phyloP scores from a whole-genome alignment of 1,284 basidiomycete genomes.

The Cystobasidium slooffiae region DNA sequence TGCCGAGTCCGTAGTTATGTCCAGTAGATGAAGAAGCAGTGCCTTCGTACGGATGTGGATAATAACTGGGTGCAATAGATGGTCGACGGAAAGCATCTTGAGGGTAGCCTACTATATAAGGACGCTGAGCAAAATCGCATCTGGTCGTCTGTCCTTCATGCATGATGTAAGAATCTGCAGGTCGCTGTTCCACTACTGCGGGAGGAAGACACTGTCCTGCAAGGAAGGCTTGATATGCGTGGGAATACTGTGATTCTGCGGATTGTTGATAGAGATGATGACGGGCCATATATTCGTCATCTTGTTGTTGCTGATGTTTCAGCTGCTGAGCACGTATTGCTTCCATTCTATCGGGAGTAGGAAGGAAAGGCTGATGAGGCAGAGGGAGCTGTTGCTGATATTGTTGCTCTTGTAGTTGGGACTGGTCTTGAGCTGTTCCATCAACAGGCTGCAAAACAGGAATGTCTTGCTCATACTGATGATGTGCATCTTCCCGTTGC shows the following conservation, averaged over 20 bases:
- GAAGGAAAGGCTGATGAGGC: conserved; percentile 15
- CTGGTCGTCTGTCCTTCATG: too few species aligned
- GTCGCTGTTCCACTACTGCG: too few species aligned
- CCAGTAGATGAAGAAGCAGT: too few species aligned
- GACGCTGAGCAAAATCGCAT: too few species aligned
- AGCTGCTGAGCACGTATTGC: too few species aligned
- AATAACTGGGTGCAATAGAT: too few species aligned
- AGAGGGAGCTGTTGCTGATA: conserved; percentile 11
- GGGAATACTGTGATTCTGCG: too few species aligned
- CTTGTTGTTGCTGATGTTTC: not conserved
- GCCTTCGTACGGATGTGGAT: too few species aligned
- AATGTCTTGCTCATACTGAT: not conserved
- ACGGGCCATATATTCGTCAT: not conserved
- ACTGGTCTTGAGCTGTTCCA: not conserved
- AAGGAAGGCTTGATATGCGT: too few species aligned
- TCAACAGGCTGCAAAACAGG: not conserved
- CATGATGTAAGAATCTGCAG: too few species aligned
- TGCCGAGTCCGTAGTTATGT: not conserved
- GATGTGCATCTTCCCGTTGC: not conserved
- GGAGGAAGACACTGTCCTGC: not conserved
- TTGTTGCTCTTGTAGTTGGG: not conserved
- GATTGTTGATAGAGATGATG: not conserved
- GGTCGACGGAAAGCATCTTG: too few species aligned
- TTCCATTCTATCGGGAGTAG: not conserved
- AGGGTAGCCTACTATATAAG: too few species aligned